Percentiles rank a stretch among this genome's conserved stretches.
These are phyloP conservation scores for Podila minutissima DNA, from an alignment of 192 early-diverging fungal genomes.

Conservation along the genomic window DNA sequence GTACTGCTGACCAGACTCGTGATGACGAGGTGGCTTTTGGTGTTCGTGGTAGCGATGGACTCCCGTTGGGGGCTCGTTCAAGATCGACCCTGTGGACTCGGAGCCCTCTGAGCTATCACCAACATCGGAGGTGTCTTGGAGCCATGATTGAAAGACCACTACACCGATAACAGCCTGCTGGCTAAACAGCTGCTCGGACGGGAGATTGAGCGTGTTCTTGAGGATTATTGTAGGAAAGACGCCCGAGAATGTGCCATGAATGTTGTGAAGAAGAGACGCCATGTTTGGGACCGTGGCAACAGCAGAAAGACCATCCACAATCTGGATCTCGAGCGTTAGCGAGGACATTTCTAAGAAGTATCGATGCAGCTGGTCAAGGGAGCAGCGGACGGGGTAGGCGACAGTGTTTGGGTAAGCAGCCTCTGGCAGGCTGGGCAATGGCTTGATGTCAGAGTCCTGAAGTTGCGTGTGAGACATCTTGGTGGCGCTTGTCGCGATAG, in stretches of 20 bases:
- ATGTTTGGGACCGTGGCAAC: conserved; percentile 30
- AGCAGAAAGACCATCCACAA: conserved; percentile 23
- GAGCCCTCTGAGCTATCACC: conserved; percentile 34
- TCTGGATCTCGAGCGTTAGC: conserved; percentile 35
- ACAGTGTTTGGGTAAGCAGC: conserved; percentile 38
- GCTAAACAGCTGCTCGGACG: conserved; percentile 6
- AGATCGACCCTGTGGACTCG: conserved; percentile 15
- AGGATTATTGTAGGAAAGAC: conserved; percentile 25
- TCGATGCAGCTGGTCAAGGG: conserved; percentile 24
- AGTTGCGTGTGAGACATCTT: not conserved
- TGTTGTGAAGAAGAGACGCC: conserved; percentile 28
- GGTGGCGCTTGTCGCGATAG: not conserved
- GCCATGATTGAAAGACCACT: conserved; percentile 43
- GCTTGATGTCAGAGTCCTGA: conserved; percentile 9
- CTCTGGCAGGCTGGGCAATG: conserved; percentile 34
- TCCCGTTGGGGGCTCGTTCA: not conserved
- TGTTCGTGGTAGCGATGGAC: not conserved
- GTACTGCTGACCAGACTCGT: no score
- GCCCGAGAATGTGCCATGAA: conserved; percentile 41
- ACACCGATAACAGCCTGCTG: conserved; percentile 20
- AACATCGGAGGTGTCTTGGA: conserved; percentile 40
- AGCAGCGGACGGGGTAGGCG: conserved; percentile 40
- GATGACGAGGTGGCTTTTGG: not conserved
- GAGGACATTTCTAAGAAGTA: conserved; percentile 41
- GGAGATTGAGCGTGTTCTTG: conserved; percentile 12